Conservation (phyloP, 2,329 filamentous ascomycete genomes). For the Penicillium hesseltinei region DNA sequence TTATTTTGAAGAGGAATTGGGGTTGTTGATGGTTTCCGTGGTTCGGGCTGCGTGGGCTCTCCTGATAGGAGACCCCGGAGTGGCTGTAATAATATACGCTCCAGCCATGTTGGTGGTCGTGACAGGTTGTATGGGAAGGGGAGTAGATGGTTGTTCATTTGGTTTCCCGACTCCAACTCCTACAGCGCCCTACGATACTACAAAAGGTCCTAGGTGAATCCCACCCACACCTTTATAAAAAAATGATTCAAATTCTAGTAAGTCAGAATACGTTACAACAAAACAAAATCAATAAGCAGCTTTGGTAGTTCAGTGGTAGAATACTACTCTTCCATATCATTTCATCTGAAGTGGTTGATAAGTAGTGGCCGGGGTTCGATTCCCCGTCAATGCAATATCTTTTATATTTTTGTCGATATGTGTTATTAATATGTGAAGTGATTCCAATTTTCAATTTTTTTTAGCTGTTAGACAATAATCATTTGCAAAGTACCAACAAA, state of each 20-base stretch:
- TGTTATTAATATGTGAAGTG: not conserved
- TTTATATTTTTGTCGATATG: not conserved
- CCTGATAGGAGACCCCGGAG: not conserved
- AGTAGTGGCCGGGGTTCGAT: constrained; percentile 13
- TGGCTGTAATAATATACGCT: not conserved
- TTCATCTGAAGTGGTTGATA: not conserved
- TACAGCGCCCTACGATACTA: not conserved
- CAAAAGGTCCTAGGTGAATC: too few relatives aligned
- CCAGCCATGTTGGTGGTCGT: constrained; percentile 1
- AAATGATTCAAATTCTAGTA: not conserved
- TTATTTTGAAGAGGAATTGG: not conserved
- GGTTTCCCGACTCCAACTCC: not conserved
- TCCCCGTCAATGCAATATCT: constrained; percentile 4
- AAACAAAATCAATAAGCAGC: not conserved
- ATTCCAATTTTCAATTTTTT: not conserved
- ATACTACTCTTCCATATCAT: constrained; percentile 9
- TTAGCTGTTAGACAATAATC: not conserved
- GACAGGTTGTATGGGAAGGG: constrained; percentile 1
- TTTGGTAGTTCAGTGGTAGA: constrained; percentile 13
- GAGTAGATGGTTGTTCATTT: constrained; percentile 7
- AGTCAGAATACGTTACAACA: not conserved
- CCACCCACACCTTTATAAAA: too few relatives aligned
- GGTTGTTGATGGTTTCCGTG: not conserved
- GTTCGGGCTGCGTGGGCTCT: not conserved
- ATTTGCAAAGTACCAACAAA: too few relatives aligned